Conservation (phyloP, 257 asterid species). For the Primulina tabacum region DNA sequence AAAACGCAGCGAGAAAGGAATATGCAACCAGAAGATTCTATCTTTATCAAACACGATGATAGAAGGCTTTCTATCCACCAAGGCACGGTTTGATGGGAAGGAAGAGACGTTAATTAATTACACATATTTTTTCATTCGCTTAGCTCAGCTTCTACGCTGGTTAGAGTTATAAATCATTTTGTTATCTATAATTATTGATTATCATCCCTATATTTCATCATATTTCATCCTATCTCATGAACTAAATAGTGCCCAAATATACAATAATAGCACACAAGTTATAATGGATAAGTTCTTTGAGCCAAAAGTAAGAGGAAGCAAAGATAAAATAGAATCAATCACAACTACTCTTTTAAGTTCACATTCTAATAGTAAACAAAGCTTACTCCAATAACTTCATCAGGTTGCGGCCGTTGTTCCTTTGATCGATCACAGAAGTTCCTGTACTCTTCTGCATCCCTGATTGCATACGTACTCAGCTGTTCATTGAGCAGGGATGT, state of each 20-base stretch:
- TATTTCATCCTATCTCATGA: neutral
- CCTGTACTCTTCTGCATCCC: slow-evolving; percentile 81
- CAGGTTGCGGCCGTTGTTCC: slow-evolving; percentile 94
- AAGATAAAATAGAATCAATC: slow-evolving; percentile 2
- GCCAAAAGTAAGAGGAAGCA: neutral
- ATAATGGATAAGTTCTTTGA: slow-evolving; percentile 8
- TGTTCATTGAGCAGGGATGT: slow-evolving; percentile 30
- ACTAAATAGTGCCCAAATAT: neutral
- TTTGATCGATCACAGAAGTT: slow-evolving; percentile 88
- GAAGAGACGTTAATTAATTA: neutral
- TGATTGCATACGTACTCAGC: slow-evolving; percentile 49
- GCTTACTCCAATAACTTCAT: slow-evolving; percentile 92
- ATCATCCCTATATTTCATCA: neutral
- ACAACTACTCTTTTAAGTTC: slow-evolving; percentile 1
- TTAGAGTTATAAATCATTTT: neutral
- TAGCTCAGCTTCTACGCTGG: no score
- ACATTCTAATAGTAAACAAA: slow-evolving; percentile 6
- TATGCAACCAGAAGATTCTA: neutral
- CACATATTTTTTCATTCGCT: neutral
- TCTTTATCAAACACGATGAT: neutral
- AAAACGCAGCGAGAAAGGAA: slow-evolving; percentile 1
- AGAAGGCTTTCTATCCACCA: slow-evolving; percentile 12
- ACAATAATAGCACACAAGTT: neutral
- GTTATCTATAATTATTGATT: neutral
- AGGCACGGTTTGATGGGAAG: neutral